Conservation (phyloP, 106 monocot species). For the Chionographis japonica region DNA sequence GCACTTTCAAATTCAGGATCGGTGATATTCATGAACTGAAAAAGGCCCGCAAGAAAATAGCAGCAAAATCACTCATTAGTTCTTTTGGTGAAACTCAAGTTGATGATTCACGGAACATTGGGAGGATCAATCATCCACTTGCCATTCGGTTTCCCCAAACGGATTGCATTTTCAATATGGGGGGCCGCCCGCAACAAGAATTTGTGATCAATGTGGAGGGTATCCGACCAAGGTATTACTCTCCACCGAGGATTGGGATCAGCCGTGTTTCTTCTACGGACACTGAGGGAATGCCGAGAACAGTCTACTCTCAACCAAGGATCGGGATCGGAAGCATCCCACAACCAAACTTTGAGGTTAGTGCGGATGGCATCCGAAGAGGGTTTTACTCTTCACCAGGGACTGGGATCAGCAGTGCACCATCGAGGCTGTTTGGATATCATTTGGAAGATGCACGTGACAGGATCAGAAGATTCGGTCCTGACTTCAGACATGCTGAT, state of each 20-base stretch:
- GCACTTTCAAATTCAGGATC: slow-evolving; percentile 6
- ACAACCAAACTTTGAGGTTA: neutral
- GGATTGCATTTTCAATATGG: neutral
- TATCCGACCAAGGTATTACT: neutral
- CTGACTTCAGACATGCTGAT: too few relatives aligned
- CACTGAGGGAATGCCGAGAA: neutral
- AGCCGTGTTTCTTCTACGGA: too few relatives aligned
- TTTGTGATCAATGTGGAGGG: too few relatives aligned
- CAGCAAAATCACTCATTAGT: neutral
- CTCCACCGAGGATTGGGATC: too few relatives aligned
- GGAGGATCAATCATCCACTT: neutral
- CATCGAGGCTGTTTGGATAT: neutral
- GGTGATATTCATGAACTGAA: neutral
- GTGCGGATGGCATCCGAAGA: neutral
- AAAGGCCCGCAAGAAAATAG: neutral
- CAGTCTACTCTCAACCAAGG: neutral
- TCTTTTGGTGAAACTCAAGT: too few relatives aligned
- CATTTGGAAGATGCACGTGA: neutral
- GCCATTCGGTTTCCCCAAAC: neutral
- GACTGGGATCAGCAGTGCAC: neutral
- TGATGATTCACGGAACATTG: neutral
- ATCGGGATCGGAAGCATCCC: neutral
- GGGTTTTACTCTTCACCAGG: neutral
- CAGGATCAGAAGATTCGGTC: neutral
- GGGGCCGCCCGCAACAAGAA: too few relatives aligned